These are phyloP conservation scores for Gomphus sp. DNA, from an alignment of 1,284 basidiomycete species.

Conservation along the genomic window DNA sequence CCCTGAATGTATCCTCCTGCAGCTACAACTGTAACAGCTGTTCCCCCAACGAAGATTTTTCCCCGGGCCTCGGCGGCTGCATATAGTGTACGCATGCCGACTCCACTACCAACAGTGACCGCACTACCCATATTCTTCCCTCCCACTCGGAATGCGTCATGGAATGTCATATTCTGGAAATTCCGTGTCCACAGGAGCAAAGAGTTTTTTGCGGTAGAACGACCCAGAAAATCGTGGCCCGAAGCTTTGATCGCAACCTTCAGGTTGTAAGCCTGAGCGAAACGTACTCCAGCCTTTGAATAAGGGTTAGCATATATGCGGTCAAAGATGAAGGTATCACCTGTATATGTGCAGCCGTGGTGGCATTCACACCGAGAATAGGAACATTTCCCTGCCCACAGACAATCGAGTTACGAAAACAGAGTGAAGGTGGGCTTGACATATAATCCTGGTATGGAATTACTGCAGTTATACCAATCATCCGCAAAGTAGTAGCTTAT, in stretches of 20 bases:
- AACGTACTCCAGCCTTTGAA: constrained; percentile 19
- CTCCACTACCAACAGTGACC: constrained; percentile 24
- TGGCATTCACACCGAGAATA: constrained; percentile 17
- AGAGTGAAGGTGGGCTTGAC: constrained; percentile 18
- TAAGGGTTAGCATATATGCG: background rate
- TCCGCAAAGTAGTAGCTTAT: background rate
- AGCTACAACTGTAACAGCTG: constrained; percentile 20
- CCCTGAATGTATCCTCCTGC: constrained; percentile 26
- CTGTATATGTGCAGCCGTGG: constrained; percentile 15
- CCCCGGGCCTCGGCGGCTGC: constrained; percentile 16
- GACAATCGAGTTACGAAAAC: constrained; percentile 14
- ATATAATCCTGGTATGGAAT: constrained; percentile 1
- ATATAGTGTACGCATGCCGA: constrained; percentile 19
- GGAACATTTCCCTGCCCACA: constrained; percentile 18
- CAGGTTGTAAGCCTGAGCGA: constrained; percentile 17
- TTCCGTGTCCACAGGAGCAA: constrained; percentile 21
- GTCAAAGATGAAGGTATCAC: constrained; percentile 3
- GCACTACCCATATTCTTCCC: constrained; percentile 17
- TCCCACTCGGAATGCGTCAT: constrained; percentile 17
- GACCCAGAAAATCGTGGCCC: constrained; percentile 25
- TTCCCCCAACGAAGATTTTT: constrained; percentile 23
- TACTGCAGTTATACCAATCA: background rate
- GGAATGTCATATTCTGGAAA: constrained; percentile 17
- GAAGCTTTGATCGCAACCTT: constrained; percentile 23
- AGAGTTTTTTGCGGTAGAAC: constrained; percentile 23